These are phyloP conservation scores for Aspergillus sclerotioniger DNA, from an alignment of 495 filamentous ascomycete species.

Conservation along the genomic window DNA sequence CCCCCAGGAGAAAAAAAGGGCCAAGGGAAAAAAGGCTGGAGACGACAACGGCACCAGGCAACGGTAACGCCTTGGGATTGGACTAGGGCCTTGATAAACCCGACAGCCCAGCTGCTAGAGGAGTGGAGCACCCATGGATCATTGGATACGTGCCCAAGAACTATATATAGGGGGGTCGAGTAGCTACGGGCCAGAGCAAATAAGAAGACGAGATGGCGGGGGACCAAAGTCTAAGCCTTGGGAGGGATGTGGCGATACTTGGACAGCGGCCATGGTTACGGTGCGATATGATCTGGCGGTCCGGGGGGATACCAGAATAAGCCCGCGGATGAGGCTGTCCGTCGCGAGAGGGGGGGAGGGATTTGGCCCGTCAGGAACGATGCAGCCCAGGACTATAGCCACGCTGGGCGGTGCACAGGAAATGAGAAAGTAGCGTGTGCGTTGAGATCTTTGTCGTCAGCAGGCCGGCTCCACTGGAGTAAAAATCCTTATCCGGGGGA, in stretches of 20 bases:
- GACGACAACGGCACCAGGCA: conserved; percentile 6
- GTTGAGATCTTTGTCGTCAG: conserved; percentile 1
- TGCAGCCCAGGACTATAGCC: not conserved
- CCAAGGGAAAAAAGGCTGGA: conserved; percentile 1
- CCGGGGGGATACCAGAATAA: not conserved
- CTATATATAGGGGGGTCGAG: conserved; percentile 6
- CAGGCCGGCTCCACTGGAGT: not conserved
- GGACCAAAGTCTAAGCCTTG: conserved; percentile 3
- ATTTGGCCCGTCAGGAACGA: not conserved
- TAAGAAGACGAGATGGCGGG: not conserved
- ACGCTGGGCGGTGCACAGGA: conserved; percentile 1
- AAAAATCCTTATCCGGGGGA: conserved; percentile 6
- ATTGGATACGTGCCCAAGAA: conserved; percentile 5
- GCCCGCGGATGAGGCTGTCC: not conserved
- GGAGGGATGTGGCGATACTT: conserved; percentile 2
- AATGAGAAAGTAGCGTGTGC: not conserved
- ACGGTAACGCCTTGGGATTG: conserved; percentile 1
- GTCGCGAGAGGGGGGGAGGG: not conserved
- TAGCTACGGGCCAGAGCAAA: not conserved
- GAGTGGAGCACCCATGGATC: not conserved
- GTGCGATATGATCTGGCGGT: not conserved
- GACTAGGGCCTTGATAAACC: conserved; percentile 3
- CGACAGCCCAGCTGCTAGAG: not conserved
- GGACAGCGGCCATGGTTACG: not conserved
- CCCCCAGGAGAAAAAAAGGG: not conserved